phyloP scores from a whole-genome alignment of 306 rosid species.

The Rosa multiflora region DNA sequence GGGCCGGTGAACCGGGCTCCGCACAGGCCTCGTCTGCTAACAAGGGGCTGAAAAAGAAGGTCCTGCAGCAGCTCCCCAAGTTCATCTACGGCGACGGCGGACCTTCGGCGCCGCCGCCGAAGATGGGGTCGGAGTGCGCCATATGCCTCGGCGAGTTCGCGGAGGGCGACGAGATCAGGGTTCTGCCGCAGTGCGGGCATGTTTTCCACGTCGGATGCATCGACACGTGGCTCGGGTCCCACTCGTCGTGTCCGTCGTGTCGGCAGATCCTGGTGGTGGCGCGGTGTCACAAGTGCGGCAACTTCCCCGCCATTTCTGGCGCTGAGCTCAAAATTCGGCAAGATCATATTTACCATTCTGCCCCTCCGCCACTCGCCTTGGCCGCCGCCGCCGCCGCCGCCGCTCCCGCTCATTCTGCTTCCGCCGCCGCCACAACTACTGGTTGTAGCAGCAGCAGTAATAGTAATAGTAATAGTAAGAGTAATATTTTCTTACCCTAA shows the following conservation, averaged over 20 bases:
- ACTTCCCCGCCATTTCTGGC: constrained; percentile 47
- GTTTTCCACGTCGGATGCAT: constrained; percentile 62
- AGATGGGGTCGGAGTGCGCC: constrained; percentile 62
- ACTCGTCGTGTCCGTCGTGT: constrained; percentile 77
- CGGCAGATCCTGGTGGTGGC: constrained; percentile 60
- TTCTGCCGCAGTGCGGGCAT: constrained; percentile 73
- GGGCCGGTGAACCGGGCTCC: background rate
- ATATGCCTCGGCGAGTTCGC: constrained; percentile 62
- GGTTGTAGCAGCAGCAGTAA: background rate
- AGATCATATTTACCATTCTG: constrained; percentile 25
- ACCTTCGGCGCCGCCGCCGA: constrained; percentile 27
- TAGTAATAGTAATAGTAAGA: constrained; percentile 14
- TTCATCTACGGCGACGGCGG: constrained; percentile 39
- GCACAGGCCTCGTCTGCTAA: constrained; percentile 47
- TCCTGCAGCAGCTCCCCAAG: constrained; percentile 67
- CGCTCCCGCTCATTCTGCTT: background rate
- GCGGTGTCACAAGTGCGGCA: constrained; percentile 73
- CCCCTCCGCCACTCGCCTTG: background rate
- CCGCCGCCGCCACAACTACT: background rate
- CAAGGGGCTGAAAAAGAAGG: constrained; percentile 78
- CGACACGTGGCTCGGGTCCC: constrained; percentile 73
- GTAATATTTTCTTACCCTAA: constrained; percentile 46
- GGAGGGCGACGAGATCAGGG: constrained; percentile 67
- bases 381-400: background rate
- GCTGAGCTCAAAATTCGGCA: constrained; percentile 34